These are phyloP conservation scores for bread wheat (Triticum aestivum) DNA, from an alignment of 176 grass and related monocot species.

Conservation along the genomic window DNA sequence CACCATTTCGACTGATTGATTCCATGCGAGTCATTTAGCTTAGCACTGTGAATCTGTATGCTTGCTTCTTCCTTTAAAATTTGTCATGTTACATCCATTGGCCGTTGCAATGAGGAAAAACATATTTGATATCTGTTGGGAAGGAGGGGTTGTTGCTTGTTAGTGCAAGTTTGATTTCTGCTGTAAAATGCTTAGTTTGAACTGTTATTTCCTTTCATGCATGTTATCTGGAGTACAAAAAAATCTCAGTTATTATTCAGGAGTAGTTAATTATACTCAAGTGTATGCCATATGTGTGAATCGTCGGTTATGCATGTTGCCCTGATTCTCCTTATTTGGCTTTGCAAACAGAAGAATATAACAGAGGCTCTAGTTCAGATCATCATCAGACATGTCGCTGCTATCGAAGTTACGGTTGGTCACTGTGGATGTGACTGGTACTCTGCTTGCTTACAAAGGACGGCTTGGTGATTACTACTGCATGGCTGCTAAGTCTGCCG, in stretches of 20 bases:
- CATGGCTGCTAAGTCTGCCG: conserved; percentile 90
- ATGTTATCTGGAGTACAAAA: neutral
- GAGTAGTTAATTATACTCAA: neutral
- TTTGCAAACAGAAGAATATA: conserved; percentile 25
- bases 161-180: neutral
- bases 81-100: neutral
- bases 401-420: conserved; percentile 77
- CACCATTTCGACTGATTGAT: neutral
- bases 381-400: conserved; percentile 56
- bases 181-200: neutral
- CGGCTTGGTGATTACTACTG: conserved; percentile 98
- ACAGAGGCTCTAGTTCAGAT: neutral
- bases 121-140: neutral
- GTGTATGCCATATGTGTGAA: neutral
- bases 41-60: neutral
- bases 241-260: neutral
- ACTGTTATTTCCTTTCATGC: neutral
- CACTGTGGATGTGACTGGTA: conserved; percentile 96
- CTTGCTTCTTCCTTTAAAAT: neutral
- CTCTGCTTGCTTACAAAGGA: conserved; percentile 92
- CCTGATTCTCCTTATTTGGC: neutral
- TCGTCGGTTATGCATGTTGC: neutral
- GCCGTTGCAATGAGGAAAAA: neutral
- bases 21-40: neutral
- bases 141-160: neutral